Conservation (phyloP, 2,329 filamentous ascomycete species). For the Rhytidhysteron rufulum region DNA sequence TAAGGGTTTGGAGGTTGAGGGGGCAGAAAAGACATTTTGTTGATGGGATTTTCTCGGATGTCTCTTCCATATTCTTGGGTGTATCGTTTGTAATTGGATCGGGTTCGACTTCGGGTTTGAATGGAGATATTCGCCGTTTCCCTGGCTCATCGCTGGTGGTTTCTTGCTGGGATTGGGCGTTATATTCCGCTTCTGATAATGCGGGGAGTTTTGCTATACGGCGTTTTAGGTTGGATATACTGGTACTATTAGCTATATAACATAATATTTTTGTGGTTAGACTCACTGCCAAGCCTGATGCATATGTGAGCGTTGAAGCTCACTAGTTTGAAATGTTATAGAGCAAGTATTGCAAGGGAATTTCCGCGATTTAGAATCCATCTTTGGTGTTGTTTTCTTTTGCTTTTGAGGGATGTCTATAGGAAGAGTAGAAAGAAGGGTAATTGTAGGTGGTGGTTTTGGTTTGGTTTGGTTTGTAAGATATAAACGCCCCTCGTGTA, state of each 20-base stretch:
- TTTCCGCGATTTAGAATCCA: slow-evolving; percentile 4
- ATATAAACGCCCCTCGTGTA: not conserved
- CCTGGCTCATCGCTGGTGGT: not conserved
- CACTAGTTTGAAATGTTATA: slow-evolving; percentile 10
- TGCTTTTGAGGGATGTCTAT: too few relatives aligned
- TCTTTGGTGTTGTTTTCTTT: slow-evolving; percentile 3
- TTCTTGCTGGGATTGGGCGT: slow-evolving; percentile 4
- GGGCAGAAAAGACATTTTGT: slow-evolving; percentile 32
- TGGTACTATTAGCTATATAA: slow-evolving; percentile 1
- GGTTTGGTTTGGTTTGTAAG: not conserved
- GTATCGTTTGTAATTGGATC: slow-evolving; percentile 2
- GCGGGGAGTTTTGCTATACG: slow-evolving; percentile 7
- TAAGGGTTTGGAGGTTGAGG: slow-evolving; percentile 8
- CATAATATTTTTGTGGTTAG: not conserved
- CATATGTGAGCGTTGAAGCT: slow-evolving; percentile 16
- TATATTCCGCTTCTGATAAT: slow-evolving; percentile 4
- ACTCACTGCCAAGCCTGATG: slow-evolving; percentile 16
- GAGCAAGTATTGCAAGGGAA: slow-evolving; percentile 17
- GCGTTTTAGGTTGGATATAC: slow-evolving; percentile 10
- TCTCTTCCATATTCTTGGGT: slow-evolving; percentile 2
- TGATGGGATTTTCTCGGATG: slow-evolving; percentile 1
- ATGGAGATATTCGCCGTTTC: slow-evolving; percentile 2
- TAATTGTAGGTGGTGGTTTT: slow-evolving; percentile 9
- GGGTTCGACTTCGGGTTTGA: slow-evolving; percentile 1
- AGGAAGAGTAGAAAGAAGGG: too few relatives aligned